Base-by-base conservation (phyloP, 129 eudicot species). In the Lactuca saligna region DNA sequence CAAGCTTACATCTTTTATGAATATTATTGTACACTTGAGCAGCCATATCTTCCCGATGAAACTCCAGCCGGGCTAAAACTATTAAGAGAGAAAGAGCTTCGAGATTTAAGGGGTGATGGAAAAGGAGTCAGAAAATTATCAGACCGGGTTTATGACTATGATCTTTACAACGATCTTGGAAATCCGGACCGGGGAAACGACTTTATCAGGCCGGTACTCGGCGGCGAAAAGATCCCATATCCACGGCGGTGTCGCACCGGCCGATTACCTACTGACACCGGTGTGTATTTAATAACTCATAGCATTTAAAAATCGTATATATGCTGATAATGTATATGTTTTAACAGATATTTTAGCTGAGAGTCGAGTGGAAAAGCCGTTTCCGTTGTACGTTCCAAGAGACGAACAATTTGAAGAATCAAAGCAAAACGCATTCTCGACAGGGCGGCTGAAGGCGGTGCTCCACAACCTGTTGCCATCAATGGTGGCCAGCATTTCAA, bases 201-300 rank as follows among this genome's bases (percentile, higher is more conserved):
- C 29, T 81, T 74, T 35, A 79, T 82, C 58, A 83, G 98, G 33
- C 95, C 98, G 2, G 49, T 58, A 4, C 82, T 93, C 5, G 98
- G 98, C 29, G 97, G 98, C 14, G 75, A 73, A 50, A 80, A 84
- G 32, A 78, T 73, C 38, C 97, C 98, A 0, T 89, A 89, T 61
- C 98, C 98, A 10, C 79, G 98, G 71, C 80, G 98, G 25, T 93
- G 97, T 69, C 95, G 98, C 31, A 89, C 98, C 16, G 98, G 98
- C 5, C 90, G 97, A 14, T 63, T 68, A 57, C 92, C 98, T 35
- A 74, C 85, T 17, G 85, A 81, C 32, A 86, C 85, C 2, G 97
- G 97, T 88, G 44, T 35, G 78, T 50, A 7, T 20, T 66, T 44
- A 29, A 2, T 58, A 25, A 34, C 54, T 15, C 4, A 8, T 68